Base-by-base conservation (phyloP, 2,329 filamentous ascomycete species). In the Aspergillus piperis region DNA sequence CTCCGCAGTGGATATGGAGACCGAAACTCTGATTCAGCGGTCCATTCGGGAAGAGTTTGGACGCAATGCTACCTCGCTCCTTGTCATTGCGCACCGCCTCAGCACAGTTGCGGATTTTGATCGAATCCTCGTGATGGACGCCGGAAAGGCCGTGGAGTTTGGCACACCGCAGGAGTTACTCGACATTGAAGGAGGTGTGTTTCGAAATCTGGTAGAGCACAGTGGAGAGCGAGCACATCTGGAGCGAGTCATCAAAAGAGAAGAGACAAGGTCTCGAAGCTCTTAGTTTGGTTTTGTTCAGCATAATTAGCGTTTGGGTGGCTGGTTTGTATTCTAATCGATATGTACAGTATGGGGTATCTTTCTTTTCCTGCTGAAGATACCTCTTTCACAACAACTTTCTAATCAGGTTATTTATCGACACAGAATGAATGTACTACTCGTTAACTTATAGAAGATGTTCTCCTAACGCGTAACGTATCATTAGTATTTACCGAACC, bases 1-100 rank as follows among this genome's bases (percentile, higher is more conserved):
- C 0, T 88, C 85, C 3, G 89, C 90, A 0, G 89, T 93, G 2
- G 90, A 92, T 73, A 91, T 91, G 87, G 80, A 83, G 42, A 92
- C 90, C 0, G 90, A 93, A 71, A 79, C 83, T 1, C 82, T 91
- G 25, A 92, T 92, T 68, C 90, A 92, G 77, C 83, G 87, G 5
- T 86, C 83, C 54, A 91, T 92, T 66, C 82, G 89, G 21, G 86
- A 89, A 68, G 88, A 91, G 71, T 91, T 91, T 8, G 63, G 66
- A 5, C 61, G 62, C n/a, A 66, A 71, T 30, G 85, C 85, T 62
- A 84, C 84, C 42, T 91, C 89, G 0, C 77, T 92, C 27, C 75
- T 92, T 17, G 89, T 91, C 17, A 92, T 92, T 51, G 67, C 67
- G 8, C 66, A 68, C 54, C 60, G 67, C 3, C 59, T 69, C 11